These are phyloP conservation scores for Podila clonocystis DNA, from an alignment of 192 early-diverging fungal genomes.

Conservation along the genomic window DNA sequence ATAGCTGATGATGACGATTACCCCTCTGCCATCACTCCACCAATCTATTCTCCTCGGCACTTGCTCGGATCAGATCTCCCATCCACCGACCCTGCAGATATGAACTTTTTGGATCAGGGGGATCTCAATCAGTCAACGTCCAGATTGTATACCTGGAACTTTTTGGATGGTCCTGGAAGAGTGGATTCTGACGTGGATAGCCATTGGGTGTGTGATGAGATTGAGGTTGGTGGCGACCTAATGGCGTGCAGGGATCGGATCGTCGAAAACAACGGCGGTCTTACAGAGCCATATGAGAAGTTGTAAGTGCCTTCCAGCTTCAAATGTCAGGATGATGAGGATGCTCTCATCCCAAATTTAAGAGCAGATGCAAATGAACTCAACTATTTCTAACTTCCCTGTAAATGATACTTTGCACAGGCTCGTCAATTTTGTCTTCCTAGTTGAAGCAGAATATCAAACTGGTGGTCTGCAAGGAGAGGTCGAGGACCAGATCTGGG, in stretches of 20 bases:
- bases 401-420: neutral
- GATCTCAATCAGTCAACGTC: neutral
- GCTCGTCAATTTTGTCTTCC: constrained; percentile 18
- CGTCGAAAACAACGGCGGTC: constrained; percentile 1
- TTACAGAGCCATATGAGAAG: constrained; percentile 2
- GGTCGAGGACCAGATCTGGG: constrained; percentile 14
- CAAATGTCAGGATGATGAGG: too few species aligned
- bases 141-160: neutral
- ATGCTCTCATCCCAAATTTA: too few species aligned
- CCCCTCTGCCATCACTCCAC: neutral
- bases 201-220: neutral
- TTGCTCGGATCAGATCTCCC: neutral
- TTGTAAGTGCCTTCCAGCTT: too few species aligned
- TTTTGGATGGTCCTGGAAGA: constrained; percentile 6
- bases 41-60: neutral
- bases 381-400: too few species aligned
- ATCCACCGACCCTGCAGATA: neutral
- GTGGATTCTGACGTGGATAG: neutral
- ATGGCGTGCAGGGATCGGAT: neutral
- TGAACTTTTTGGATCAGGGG: constrained; percentile 1
- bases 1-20: too few species aligned
- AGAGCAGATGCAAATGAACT: too few species aligned
- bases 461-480: constrained; percentile 9
- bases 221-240: neutral
- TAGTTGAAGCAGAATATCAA: constrained; percentile 31